Conservation (phyloP, 208 protist genomes). For the Trypanosomatidae sp. region DNA sequence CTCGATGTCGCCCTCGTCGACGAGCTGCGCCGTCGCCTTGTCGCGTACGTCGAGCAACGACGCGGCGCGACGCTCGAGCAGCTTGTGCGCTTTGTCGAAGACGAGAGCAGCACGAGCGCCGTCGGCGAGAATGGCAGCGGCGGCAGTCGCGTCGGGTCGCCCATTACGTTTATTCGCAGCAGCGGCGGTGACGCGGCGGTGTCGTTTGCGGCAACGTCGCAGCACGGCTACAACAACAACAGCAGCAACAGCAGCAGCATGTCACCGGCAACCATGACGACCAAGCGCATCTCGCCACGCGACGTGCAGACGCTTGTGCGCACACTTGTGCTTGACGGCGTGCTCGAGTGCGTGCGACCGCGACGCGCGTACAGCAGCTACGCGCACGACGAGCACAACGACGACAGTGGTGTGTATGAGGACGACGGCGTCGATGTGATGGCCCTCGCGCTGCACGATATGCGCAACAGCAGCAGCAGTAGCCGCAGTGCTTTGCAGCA, state of each 20-base stretch:
- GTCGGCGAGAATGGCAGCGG: neutral
- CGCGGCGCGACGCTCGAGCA: neutral
- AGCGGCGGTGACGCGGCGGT: no score
- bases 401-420: no score
- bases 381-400: no score
- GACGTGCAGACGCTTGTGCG: slow-evolving; percentile 54
- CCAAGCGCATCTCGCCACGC: slow-evolving; percentile 12
- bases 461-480: no score
- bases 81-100: neutral
- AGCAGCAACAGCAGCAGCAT: neutral
- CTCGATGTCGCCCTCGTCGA: slow-evolving; percentile 71
- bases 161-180: no score
- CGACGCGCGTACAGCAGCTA: no score
- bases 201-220: no score
- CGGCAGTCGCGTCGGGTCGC: neutral
- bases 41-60: slow-evolving; percentile 21
- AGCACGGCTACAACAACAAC: no score
- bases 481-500: no score
- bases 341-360: no score
- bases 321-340: slow-evolving; percentile 55
- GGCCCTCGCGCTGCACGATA: no score
- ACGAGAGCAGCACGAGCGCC: neutral
- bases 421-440: no score
- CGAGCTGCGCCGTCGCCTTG: slow-evolving; percentile 47
- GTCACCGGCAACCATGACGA: neutral